Evolutionary conservation across 108 stramenopile genomes (phyloP).

Genomic region (Cyclotella sp.): DNA sequence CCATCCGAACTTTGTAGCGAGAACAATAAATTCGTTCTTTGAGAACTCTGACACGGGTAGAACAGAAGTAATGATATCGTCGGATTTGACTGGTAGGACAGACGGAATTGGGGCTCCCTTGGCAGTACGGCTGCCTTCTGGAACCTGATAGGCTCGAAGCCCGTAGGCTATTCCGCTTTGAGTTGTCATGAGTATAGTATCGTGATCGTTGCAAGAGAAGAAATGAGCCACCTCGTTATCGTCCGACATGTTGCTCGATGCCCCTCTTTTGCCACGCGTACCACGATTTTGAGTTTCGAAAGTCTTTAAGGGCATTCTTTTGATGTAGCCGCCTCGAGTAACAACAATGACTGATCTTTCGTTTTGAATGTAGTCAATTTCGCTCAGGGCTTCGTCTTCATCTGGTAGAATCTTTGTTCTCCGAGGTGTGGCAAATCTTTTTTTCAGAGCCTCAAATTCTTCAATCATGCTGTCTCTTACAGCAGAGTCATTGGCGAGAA

Average conservation of each 20-base stretch:
- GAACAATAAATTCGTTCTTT: constrained; percentile 84
- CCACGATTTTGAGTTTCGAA: constrained; percentile 92
- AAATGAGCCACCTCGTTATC: constrained; percentile 91
- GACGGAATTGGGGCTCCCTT: constrained; percentile 86
- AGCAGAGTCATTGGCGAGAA: constrained; percentile 73
- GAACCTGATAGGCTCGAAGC: constrained; percentile 90
- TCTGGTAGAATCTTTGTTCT: constrained; percentile 77
- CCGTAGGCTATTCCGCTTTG: constrained; percentile 93
- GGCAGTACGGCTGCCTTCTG: constrained; percentile 76
- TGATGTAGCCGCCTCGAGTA: constrained; percentile 94
- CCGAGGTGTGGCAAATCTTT: constrained; percentile 84
- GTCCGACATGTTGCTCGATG: constrained; percentile 57
- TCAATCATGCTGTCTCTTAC: constrained; percentile 84
- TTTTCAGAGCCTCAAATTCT: constrained; percentile 77
- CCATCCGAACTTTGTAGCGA: constrained; percentile 91
- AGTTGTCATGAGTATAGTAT: constrained; percentile 92
- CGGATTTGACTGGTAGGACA: constrained; percentile 77
- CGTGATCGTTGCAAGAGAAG: constrained; percentile 97
- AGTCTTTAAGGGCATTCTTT: constrained; percentile 93
- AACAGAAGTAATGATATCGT: constrained; percentile 73
- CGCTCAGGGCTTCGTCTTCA: constrained; percentile 79
- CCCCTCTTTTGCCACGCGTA: constrained; percentile 85
- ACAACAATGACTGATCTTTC: constrained; percentile 92
- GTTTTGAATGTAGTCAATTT: constrained; percentile 90
- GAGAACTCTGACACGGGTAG: constrained; percentile 80